Base-by-base conservation (phyloP, 2,329 filamentous ascomycete genomes). In the Neurospora sp. region DNA sequence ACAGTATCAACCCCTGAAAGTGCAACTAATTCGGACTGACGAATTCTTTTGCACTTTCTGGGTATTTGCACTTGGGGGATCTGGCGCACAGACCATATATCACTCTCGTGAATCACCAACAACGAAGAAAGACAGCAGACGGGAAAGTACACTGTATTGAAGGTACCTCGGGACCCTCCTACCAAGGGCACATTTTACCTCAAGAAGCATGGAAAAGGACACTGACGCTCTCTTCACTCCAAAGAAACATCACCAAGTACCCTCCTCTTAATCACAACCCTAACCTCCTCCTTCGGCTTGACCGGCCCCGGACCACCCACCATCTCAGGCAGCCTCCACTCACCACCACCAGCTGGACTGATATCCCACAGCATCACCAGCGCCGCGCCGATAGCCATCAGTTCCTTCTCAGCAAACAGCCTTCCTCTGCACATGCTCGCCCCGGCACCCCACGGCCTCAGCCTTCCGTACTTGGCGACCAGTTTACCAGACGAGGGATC, bases 301-400 rank as follows among this genome's bases (percentile, higher is more conserved):
- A 68, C 71, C 9, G 79, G 38, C 75, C 72, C 72, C 17, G 72
- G 70, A 1, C 71, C 72, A 1, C 70, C 70, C 19, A 70, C 66
- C 70, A 71, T 72, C 23, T 38, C 66, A 2, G 73, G 73, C 1
- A 74, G 4, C 58, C 70, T 46, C 73, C 73, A 74, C 11, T 39
- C 38, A 2, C 68, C 70, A 13, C 43, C 68, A 5, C 28, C 52
- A 2, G 66, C 72, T 1, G 71, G 72, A 38, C 67, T 62, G 4
- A 73, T 69, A 39, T 73, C 72, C 73, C 73, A 74, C 4, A 74
- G 43, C 42, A 40, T 70, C 17, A 74, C 66, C 38, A 74, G 38
- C 4, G 68, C 42, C 11, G 72, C 70, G 7, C 67, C 70, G 28
- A 73, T 52, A 23, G 69, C 66, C 52, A 74, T 38, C 11, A 74